Evolutionary conservation across 2,329 filamentous ascomycete species (phyloP).

Genomic region (Talaromyces amestolkiae): DNA sequence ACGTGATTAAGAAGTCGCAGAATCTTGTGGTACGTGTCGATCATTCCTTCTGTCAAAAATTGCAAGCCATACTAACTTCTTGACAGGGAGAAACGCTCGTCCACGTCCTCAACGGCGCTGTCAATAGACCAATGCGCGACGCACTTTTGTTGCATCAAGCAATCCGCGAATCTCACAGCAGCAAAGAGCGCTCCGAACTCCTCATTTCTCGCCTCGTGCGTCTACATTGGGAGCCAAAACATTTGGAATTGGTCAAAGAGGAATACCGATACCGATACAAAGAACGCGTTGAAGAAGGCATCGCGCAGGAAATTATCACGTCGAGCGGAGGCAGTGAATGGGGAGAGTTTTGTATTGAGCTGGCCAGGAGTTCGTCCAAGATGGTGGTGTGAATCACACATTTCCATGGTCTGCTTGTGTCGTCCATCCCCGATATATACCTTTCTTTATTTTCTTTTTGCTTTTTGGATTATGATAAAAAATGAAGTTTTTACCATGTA

Average conservation of each 20-base stretch:
- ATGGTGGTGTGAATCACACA: not conserved
- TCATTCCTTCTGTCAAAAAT: not conserved
- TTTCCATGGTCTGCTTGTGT: not conserved
- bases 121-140: conserved; percentile 92
- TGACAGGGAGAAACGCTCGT: conserved; percentile 84
- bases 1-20: conserved; percentile 81
- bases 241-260: conserved; percentile 74
- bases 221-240: conserved; percentile 85
- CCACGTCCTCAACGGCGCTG: conserved; percentile 93
- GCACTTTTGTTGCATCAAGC: conserved; percentile 89
- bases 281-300: conserved; percentile 69
- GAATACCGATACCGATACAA: conserved; percentile 79
- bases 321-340: conserved; percentile 55
- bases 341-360: conserved; percentile 69
- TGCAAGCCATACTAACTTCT: not conserved
- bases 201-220: conserved; percentile 84
- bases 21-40: conserved; percentile 78
- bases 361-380: conserved; percentile 45
- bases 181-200: conserved; percentile 75
- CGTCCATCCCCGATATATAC: not conserved
- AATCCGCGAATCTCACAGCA: conserved; percentile 68
- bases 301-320: conserved; percentile 71
- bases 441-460: not conserved
- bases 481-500: not conserved
- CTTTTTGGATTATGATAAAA: not conserved